Evolutionary conservation across 495 filamentous ascomycete species (phyloP), one percentile per base, ranked within the genome.

Genomic region (Cercophora sp.): DNA sequence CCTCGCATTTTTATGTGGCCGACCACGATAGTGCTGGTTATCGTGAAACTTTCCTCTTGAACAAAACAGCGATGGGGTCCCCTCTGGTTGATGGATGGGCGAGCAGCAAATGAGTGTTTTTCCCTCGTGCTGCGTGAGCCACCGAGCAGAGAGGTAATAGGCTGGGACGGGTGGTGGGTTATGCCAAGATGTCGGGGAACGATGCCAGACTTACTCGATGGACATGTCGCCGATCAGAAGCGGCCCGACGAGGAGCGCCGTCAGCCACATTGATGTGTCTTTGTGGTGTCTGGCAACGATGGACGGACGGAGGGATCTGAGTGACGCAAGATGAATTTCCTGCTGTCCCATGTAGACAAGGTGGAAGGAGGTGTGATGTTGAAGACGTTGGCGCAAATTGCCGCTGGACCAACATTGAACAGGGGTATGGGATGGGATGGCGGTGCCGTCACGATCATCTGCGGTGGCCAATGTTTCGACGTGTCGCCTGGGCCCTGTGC

Each of bases 111-210:
- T 32, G 29, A 32, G 29, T 6, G 6, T 32, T 32, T 32, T 6
- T 32, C 8, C 29, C 29, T 32, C 29, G 8, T 6, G 13, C 29
- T 32, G 40, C 27, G 45, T 52, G 40, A 37, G 49, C 15, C 6
- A 43, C 23, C 22, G 20, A 23, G 29, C 15, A 32, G 13, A 19
- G 32, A 48, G 46, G 10, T 20, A 15, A 51, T 40, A 41, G 48
- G 48, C 25, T 32, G 32, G 22, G 31, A n/a, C 18, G 23, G 41
- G 4, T 10, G 51, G 35, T 54, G 51, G 51, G 43, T 34, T 42
- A 18, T 18, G 48, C 48, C 48, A 51, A 51, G 51, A 46, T 35
- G 43, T 54, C 47, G 46, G 45, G 52, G 52, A 37, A 48, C 46
- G n/a, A n/a, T n/a, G n/a, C n/a, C n/a, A n/a, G n/a, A n/a, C n/a